Conservation (phyloP, 2,329 filamentous ascomycete species). For the Verticillium dahliae region DNA sequence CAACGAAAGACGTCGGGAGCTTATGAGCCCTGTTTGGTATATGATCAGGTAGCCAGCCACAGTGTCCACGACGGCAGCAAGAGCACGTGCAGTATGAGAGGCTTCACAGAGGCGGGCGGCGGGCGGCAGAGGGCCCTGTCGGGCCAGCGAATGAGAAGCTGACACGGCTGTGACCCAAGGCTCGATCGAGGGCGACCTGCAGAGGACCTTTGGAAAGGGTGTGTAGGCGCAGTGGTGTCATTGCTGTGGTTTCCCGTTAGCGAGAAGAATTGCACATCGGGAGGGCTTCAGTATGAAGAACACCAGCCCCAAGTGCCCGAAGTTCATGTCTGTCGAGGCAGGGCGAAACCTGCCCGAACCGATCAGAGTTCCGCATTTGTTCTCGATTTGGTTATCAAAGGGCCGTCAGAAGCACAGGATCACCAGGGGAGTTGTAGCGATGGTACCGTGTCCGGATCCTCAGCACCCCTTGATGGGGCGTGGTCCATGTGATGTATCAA, state of each 20-base stretch:
- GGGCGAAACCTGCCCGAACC: background rate
- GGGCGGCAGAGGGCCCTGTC: background rate
- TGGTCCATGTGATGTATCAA: background rate
- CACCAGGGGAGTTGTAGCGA: background rate
- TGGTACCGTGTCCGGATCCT: background rate
- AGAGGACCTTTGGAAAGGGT: background rate
- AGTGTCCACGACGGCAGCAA: background rate
- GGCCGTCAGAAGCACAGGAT: background rate
- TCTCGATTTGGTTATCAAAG: background rate
- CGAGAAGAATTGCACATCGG: background rate
- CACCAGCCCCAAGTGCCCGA: background rate
- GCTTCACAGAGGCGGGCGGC: background rate
- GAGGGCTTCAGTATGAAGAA: background rate
- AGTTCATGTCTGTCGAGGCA: background rate
- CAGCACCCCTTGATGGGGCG: background rate
- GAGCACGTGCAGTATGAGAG: background rate
- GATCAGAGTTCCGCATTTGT: background rate
- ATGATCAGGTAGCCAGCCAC: background rate
- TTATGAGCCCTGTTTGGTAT: background rate
- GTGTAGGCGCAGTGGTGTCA: background rate
- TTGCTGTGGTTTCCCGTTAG: background rate
- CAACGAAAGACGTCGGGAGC: background rate
- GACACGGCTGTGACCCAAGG: constrained; percentile 2
- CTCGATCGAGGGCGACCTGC: background rate
- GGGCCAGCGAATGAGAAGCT: background rate